Conservation (phyloP, 2,329 filamentous ascomycete genomes). For the Fusarium bactridioides region DNA sequence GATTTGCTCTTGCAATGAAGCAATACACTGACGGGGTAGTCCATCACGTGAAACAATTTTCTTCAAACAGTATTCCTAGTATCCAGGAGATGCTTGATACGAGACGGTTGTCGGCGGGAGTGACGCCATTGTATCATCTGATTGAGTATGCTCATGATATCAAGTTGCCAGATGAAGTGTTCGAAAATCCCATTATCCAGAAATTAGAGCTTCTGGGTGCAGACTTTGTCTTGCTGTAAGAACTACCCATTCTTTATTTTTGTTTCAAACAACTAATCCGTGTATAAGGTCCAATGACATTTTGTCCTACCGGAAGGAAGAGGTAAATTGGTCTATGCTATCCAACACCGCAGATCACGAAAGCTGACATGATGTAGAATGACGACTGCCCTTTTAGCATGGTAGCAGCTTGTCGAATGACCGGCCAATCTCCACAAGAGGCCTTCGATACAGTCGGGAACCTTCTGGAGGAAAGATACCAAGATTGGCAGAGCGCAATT, state of each 20-base stretch:
- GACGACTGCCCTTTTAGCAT: constrained; percentile 17
- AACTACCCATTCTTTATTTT: accelerated
- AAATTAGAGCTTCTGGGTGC: constrained; percentile 1
- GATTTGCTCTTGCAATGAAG: constrained; percentile 9
- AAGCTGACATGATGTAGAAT: not conserved
- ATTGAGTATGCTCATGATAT: constrained; percentile 8
- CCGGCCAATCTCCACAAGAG: constrained; percentile 1
- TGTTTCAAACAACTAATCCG: accelerated
- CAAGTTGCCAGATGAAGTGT: not conserved
- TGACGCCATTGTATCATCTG: constrained; percentile 11
- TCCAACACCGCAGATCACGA: accelerated
- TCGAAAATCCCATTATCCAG: not conserved
- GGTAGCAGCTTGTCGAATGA: constrained; percentile 16
- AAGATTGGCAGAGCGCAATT: not conserved
- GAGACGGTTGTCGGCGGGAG: not conserved
- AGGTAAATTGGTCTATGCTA: not conserved
- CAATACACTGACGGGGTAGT: constrained; percentile 16
- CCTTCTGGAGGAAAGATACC: not conserved
- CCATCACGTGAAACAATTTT: constrained; percentile 12
- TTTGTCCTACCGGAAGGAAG: constrained; percentile 9
- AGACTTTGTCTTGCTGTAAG: constrained; percentile 6
- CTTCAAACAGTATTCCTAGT: not conserved
- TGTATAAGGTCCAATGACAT: not conserved
- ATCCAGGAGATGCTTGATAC: constrained; percentile 4
- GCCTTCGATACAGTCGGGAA: constrained; percentile 1